A percentile compares a stretch with the other conserved stretches of the same genome.
Conservation (phyloP, 352 stramenopile species). For the Phytophthora chlamydospora region DNA sequence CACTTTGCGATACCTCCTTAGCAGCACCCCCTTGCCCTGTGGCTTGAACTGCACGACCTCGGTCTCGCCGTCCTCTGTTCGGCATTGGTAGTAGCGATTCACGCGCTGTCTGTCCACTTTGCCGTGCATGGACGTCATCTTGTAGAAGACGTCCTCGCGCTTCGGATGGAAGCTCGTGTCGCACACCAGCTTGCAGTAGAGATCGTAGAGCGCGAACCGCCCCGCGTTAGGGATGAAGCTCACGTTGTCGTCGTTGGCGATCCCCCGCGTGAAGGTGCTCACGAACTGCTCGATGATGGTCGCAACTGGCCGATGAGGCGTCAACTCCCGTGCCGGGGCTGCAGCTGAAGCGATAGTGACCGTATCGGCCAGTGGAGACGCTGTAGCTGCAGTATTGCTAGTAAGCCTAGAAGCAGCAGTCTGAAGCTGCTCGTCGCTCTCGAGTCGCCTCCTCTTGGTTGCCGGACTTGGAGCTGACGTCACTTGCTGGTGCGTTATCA, state of each 20-base stretch:
- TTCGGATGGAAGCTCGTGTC: slow-evolving; percentile 48
- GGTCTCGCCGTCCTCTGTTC: slow-evolving; percentile 8
- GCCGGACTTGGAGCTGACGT: slow-evolving; percentile 14
- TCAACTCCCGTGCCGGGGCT: neutral
- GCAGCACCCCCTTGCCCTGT: slow-evolving; percentile 56
- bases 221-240: slow-evolving; percentile 62
- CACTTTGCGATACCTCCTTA: slow-evolving; percentile 46
- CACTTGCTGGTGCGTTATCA: slow-evolving; percentile 16
- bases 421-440: slow-evolving; percentile 2
- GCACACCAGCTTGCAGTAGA: slow-evolving; percentile 47
- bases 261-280: slow-evolving; percentile 53
- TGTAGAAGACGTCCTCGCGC: slow-evolving; percentile 62
- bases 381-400: neutral
- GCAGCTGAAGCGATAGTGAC: neutral
- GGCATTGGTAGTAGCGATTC: slow-evolving; percentile 51
- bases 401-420: neutral
- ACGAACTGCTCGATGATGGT: slow-evolving; percentile 54
- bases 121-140: slow-evolving; percentile 63
- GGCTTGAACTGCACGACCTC: slow-evolving; percentile 49
- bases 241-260: slow-evolving; percentile 64
- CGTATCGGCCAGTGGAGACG: neutral
- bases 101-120: slow-evolving; percentile 66
- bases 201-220: slow-evolving; percentile 49
- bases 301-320: slow-evolving; percentile 27
- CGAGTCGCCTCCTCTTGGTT: slow-evolving; percentile 25